Base-by-base conservation (phyloP, 768 basidiomycete species). In the Leccinum fibrillosum region DNA sequence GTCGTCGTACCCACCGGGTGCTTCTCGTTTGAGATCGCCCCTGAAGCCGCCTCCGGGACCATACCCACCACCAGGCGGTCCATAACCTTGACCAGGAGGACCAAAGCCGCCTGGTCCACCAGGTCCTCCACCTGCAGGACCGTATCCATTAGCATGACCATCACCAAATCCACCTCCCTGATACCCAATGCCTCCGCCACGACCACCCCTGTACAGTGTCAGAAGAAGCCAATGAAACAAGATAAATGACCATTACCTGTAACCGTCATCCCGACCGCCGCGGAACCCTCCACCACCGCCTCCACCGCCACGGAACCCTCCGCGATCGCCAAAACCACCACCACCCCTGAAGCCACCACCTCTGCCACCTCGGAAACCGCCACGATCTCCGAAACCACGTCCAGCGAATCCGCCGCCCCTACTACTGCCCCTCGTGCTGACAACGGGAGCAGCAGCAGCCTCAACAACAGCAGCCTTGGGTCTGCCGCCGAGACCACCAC, bases 401-500 rank as follows among this genome's bases (percentile, higher is more conserved):
- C 80, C 84, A 28, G 80, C 74, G 51, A 77, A 75, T 1, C 78
- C 76, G 15, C 78, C 76, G n/a, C 42, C 42, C 42, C 42, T 44
- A 12, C 79, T 75, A 8, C 64, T 57, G 30, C 70, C 66, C 4
- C 72, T 69, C 12, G 69, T 57, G 54, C 17, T 3, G 58, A 73
- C 55, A 4, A 79, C 68, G 37, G 68, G 59, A 23, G 23, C 23
- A 34, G 70, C 59, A 39, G 70, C 61, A 12, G 73, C 64, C 56
- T 82, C 83, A 1, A 83, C 84, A n/a, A 42, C 39, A 9, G 6
- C 44, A 4, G 86, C 86, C 72, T 98, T 98, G 19, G 95, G 94
- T 58, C 96, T 83, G 26, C 97, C 97, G n/a, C 97, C 97, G n/a
- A 98, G 82, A 5, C 97, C 97, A n/a, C 97, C 97, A 19, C 96